Percentiles rank a stretch among this genome's conserved stretches.
phyloP scores from a whole-genome alignment of 1,139 yeast species.

The Yamadazyma sp. region DNA sequence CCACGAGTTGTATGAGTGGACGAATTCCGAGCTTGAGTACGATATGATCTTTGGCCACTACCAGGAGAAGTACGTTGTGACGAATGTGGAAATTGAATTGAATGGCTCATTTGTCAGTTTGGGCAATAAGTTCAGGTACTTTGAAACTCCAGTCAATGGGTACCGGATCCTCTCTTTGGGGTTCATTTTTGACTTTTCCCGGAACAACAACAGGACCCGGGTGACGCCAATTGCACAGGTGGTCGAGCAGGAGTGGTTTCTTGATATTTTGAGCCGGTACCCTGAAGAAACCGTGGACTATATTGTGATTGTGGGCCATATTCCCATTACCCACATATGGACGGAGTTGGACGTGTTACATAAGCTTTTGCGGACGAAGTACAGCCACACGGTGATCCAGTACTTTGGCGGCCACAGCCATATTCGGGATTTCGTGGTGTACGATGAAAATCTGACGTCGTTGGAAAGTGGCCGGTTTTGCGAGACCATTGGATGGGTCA shows the following conservation, averaged over 20 bases:
- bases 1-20: slow-evolving; percentile 83
- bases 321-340: slow-evolving; percentile 65
- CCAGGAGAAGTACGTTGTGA: slow-evolving; percentile 67
- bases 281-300: slow-evolving; percentile 57
- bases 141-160: slow-evolving; percentile 57
- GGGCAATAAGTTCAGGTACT: slow-evolving; percentile 66
- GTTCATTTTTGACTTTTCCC: slow-evolving; percentile 73
- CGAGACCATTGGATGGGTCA: slow-evolving; percentile 88
- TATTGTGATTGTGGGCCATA: slow-evolving; percentile 73
- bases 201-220: slow-evolving; percentile 57
- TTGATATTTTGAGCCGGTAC: slow-evolving; percentile 42
- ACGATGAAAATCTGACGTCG: slow-evolving; percentile 69
- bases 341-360: slow-evolving; percentile 58
- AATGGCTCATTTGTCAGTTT: slow-evolving; percentile 58
- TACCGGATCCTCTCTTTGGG: slow-evolving; percentile 68
- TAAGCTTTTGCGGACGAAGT: slow-evolving; percentile 49
- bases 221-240: slow-evolving; percentile 66
- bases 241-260: slow-evolving; percentile 64
- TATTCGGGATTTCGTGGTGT: slow-evolving; percentile 74
- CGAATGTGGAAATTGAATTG: slow-evolving; percentile 72
- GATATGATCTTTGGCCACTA: slow-evolving; percentile 56
- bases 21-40: slow-evolving; percentile 65
- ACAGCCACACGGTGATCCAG: slow-evolving; percentile 68
- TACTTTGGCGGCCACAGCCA: slow-evolving; percentile 96
- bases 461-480: slow-evolving; percentile 90